phyloP scores from a whole-genome alignment of 2,329 filamentous ascomycete genomes.

The Ambrosiella cleistominuta region DNA sequence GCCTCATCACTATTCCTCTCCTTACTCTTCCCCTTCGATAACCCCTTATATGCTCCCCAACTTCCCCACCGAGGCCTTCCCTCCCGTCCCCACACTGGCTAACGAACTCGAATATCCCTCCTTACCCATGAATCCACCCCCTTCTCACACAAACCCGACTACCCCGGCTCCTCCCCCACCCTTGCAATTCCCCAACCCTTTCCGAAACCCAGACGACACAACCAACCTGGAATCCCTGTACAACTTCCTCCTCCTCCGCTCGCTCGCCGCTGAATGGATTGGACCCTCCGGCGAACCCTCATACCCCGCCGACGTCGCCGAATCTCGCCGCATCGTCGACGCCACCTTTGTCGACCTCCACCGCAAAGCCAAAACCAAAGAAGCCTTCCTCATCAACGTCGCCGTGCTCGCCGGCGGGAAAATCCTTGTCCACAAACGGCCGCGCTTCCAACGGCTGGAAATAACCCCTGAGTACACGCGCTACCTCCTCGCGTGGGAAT shows the following conservation, averaged over 20 bases:
- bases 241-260: slow-evolving; percentile 32
- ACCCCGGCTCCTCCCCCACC: background rate
- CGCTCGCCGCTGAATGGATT: slow-evolving; percentile 34
- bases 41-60: background rate
- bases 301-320: slow-evolving; percentile 29
- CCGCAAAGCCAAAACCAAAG: slow-evolving; percentile 30
- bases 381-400: slow-evolving; percentile 42
- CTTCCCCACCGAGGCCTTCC: slow-evolving; percentile 10
- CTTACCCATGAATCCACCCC: background rate
- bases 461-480: slow-evolving; percentile 4
- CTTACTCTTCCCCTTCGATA: background rate
- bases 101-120: slow-evolving; percentile 8
- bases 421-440: slow-evolving; percentile 25
- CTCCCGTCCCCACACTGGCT: slow-evolving; percentile 2
- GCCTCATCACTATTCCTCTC: background rate
- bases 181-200: slow-evolving; percentile 12
- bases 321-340: slow-evolving; percentile 36
- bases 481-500: slow-evolving; percentile 11
- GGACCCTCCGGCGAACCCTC: slow-evolving; percentile 28
- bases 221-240: slow-evolving; percentile 43
- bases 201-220: slow-evolving; percentile 22
- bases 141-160: background rate
- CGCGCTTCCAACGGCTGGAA: slow-evolving; percentile 9
- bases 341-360: slow-evolving; percentile 36
- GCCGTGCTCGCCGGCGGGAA: slow-evolving; percentile 38